phyloP scores from a whole-genome alignment of 495 filamentous ascomycete species.

The Hypoxylon rickii region DNA sequence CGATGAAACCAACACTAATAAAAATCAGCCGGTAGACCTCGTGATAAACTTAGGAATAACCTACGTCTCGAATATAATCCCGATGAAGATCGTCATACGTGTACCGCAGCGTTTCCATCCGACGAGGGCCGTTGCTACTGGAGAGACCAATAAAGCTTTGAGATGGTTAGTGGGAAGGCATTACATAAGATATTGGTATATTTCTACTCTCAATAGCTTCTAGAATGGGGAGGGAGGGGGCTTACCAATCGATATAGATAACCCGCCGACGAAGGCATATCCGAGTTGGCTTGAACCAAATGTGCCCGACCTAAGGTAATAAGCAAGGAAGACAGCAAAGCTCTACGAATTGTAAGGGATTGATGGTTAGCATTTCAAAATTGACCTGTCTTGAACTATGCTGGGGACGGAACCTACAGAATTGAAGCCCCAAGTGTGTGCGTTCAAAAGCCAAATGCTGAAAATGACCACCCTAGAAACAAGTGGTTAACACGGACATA shows the following conservation, averaged over 20 bases:
- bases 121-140: conserved; percentile 64
- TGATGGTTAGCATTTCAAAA: conserved; percentile 4
- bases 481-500: too few relatives aligned
- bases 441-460: conserved; percentile 58
- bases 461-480: conserved; percentile 54
- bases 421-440: conserved; percentile 65
- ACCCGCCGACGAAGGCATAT: conserved; percentile 75
- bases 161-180: conserved; percentile 44
- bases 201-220: background rate
- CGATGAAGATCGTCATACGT: conserved; percentile 61
- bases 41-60: conserved; percentile 9
- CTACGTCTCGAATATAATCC: conserved; percentile 62
- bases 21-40: background rate
- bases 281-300: conserved; percentile 63
- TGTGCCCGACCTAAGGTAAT: conserved; percentile 65
- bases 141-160: conserved; percentile 64
- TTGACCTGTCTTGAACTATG: background rate
- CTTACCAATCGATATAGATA: conserved; percentile 63
- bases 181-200: conserved; percentile 38
- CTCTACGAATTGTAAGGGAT: conserved; percentile 43
- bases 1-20: conserved; percentile 58
- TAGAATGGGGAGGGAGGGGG: background rate
- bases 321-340: conserved; percentile 73
- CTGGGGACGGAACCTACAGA: conserved; percentile 43
- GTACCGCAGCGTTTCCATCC: conserved; percentile 56